Evolutionary conservation across 176 grass and related monocot species (phyloP), one percentile per base, ranked within the genome.

Genomic region (Aechmea fasciata): DNA sequence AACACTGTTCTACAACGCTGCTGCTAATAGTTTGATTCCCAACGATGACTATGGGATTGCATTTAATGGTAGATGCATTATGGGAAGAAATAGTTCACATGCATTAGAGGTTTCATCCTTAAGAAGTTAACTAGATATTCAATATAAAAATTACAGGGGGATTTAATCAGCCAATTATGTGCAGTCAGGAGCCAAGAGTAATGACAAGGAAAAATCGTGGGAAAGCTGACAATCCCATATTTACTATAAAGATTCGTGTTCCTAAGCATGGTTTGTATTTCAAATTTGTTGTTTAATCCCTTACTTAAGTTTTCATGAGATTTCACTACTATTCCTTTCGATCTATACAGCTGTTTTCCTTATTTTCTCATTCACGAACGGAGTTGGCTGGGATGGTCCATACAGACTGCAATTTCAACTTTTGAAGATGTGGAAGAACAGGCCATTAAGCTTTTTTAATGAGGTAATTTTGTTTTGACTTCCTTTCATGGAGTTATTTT

Each of bases 91-190:
- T 17, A 17, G 9, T 18, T 0, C 19, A 5, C 19, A 54, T 14
- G 68, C 47, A 25, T 51, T 61, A 19, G 52, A 25, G 3, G 50
- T 17, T 71, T 63, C 4, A 11, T 1, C 14, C 74, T 3, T 51
- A 53, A 11, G 2, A 48, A 48, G 9, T 17, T 59, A 41, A 41
- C 13, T 18, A 59, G 19, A 59, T 59, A 18, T 6, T 17, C 15
- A 59, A 17, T n/a, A 52, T 22, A 29, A 67, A 52, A 69, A 49
- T 28, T 79, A 12, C 72, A 91, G 88, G 93, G 26, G 89, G 93
- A 9, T 96, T 96, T 82, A 96, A 96, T 82, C 93, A 96, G 77
- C 93, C 93, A 13, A 96, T 96, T 71, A 96, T 92, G 93, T 96
- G 93, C 28, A 86, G 93, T 47, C 81, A 86, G 47, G 86, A 90